Conservation (phyloP, 164 flowering plant genomes). For the Piper longum region DNA sequence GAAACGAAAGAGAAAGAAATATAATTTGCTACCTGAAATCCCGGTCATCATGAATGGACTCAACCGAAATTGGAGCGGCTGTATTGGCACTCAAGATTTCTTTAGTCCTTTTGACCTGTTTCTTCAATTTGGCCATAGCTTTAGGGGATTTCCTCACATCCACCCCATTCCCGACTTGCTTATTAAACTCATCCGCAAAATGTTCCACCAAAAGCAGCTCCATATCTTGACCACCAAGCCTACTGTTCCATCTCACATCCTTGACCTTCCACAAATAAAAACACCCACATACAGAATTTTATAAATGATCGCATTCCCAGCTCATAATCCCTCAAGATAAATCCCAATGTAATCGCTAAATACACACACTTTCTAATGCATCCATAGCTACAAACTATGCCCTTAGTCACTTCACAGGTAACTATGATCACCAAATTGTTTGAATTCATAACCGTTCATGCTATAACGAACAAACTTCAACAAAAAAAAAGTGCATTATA, state of each 20-base stretch:
- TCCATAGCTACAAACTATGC: no score
- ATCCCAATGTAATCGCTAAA: no score
- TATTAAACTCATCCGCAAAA: slow-evolving; percentile 92
- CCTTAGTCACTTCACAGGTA: no score
- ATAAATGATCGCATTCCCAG: no score
- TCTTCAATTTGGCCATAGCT: slow-evolving; percentile 97
- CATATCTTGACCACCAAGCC: slow-evolving; percentile 92
- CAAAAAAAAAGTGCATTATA: background rate
- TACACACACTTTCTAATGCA: no score
- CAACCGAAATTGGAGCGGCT: slow-evolving; percentile 86
- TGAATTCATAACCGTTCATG: no score
- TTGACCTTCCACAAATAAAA: slow-evolving; percentile 45
- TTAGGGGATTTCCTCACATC: slow-evolving; percentile 81
- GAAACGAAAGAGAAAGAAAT: no score
- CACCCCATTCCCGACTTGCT: slow-evolving; percentile 70
- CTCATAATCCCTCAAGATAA: no score
- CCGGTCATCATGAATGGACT: slow-evolving; percentile 82
- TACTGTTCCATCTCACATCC: slow-evolving; percentile 92
- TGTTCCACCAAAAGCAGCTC: slow-evolving; percentile 79
- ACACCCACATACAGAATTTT: background rate
- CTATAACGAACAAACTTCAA: no score
- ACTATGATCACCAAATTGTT: no score
- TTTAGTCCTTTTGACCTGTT: slow-evolving; percentile 96
- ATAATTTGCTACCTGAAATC: slow-evolving; percentile 52
- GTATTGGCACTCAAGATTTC: slow-evolving; percentile 98